Evolutionary conservation across 331 rosid genomes (phyloP), one percentile per base, ranked within the genome.

Genomic region (Cucumis variabilis): DNA sequence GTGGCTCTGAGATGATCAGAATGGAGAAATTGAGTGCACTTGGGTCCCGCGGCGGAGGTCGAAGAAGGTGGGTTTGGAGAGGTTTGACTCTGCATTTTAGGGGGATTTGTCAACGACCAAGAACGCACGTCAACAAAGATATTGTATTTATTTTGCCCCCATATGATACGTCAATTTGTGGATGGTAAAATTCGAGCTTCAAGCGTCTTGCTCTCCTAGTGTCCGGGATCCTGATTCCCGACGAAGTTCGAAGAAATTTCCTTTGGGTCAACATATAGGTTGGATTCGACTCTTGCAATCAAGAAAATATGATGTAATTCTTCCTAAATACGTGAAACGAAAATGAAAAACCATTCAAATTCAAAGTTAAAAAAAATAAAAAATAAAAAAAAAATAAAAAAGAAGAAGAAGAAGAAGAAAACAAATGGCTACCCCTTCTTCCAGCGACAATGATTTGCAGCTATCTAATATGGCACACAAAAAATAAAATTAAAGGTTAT

Each of bases 1-100:
- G 66, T 48, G 33, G 19, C 23, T 50, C n/a, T 15, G 44, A 16
- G 83, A 50, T 50, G 67, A 78, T 46, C 82, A 2, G 15, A 51
- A 51, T 8, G 27, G 41, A 51, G 84, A 78, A 78, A 50, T 24
- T 17, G 15, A 66, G 66, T 16, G 84, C 67, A 51, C 15, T 78
- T 51, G 84, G 84, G 66, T 25, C 84, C 84, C 84, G 67, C 83
- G 41, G 23, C n/a, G n/a, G 11, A 51, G 46, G 81, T 75, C 27
- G 28, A 13, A 41, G 66, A 77, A 15, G 44, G 63, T 77, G 66
- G 84, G 37, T 17, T 78, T 78, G 66, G 44, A 55, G 41, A 27
- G 46, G 16, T 51, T 78, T 51, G 84, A 51, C 67, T 78, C 44
- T 7, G 24, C 14, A 78, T 46, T 46, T 44, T 46, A 2, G 5